These are phyloP conservation scores for Pyricularia grisea DNA, from an alignment of 2,329 filamentous ascomycete genomes.

Conservation along the genomic window DNA sequence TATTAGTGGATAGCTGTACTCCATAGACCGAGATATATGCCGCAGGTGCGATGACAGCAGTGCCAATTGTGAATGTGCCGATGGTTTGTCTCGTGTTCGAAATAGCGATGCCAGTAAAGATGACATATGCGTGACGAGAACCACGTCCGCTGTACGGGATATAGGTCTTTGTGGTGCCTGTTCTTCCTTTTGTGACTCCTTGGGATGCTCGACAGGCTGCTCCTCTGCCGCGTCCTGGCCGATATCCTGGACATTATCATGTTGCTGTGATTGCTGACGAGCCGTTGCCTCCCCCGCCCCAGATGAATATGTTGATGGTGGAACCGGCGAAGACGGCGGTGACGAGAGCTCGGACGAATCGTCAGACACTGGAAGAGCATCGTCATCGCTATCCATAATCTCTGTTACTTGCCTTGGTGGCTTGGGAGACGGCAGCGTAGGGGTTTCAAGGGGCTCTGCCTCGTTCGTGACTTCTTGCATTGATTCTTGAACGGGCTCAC, in stretches of 20 bases:
- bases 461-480: background rate
- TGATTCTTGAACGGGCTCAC: background rate
- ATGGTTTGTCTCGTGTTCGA: constrained; percentile 31
- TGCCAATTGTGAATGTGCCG: constrained; percentile 38
- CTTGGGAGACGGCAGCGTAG: background rate
- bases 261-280: background rate
- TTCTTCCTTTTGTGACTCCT: background rate
- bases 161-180: constrained; percentile 4
- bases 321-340: background rate
- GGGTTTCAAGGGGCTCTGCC: background rate
- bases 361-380: constrained; percentile 12
- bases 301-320: background rate
- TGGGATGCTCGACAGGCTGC: background rate
- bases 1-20: constrained; percentile 33
- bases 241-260: background rate
- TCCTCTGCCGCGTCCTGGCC: background rate
- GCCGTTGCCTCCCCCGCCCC: background rate
- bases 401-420: constrained; percentile 12
- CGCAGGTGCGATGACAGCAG: constrained; percentile 37
- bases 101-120: constrained; percentile 42
- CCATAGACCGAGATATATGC: constrained; percentile 29
- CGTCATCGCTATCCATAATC: constrained; percentile 30
- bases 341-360: background rate
- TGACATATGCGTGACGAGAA: constrained; percentile 47
- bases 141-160: constrained; percentile 27